Conservation (phyloP, 1,139 yeast genomes). For the Suhomyces wounanorum region DNA sequence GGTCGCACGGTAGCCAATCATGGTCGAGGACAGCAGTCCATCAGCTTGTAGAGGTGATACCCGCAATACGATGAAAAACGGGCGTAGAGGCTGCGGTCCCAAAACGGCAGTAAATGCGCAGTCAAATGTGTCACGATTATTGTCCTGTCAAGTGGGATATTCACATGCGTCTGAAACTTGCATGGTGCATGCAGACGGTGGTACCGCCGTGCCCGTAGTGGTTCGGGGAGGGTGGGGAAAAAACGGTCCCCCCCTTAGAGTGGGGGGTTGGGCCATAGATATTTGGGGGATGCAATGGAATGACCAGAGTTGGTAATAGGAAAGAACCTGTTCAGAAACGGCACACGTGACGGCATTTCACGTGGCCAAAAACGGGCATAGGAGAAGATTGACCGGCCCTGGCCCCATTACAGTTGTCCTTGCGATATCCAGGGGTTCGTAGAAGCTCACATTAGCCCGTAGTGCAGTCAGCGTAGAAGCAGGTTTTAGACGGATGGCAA, state of each 20-base stretch:
- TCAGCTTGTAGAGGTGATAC: neutral
- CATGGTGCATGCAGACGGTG: neutral
- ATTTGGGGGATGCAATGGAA: too few species aligned
- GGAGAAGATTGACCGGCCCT: too few species aligned
- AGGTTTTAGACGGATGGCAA: slow-evolving; percentile 3
- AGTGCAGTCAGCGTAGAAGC: slow-evolving; percentile 1
- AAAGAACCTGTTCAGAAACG: too few species aligned
- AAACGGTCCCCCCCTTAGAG: too few species aligned
- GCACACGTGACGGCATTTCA: neutral
- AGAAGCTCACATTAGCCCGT: neutral
- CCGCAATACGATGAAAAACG: neutral
- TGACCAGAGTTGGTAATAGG: too few species aligned
- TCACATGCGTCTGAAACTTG: slow-evolving; percentile 9
- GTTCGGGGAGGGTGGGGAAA: too few species aligned
- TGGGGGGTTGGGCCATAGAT: too few species aligned
- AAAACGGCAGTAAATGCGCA: neutral
- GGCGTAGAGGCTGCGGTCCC: too few species aligned
- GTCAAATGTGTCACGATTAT: neutral
- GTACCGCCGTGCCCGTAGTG: neutral
- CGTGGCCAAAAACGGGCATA: too few species aligned
- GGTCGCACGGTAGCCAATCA: neutral
- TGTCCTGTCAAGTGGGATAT: neutral
- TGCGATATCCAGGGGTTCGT: neutral
- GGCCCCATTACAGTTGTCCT: too few species aligned
- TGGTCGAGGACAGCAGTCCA: neutral